Base-by-base conservation (phyloP, 179 eudicot species). In the Nepenthes alata region DNA sequence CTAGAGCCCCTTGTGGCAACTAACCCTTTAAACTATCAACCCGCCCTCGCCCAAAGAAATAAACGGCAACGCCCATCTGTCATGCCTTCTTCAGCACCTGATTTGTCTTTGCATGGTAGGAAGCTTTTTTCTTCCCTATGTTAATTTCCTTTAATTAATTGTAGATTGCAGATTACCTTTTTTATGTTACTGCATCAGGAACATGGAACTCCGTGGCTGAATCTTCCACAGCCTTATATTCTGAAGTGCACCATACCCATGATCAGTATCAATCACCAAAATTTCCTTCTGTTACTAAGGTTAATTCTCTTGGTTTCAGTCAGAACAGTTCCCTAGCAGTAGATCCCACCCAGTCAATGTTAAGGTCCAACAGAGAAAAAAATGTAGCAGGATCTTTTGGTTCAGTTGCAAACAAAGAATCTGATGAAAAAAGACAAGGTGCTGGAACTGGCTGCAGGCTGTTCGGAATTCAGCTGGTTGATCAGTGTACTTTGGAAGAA, bases 381-480 rank as follows among this genome's bases (percentile, higher is more conserved):
- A 56, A 80, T 44, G 67, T 68, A 64, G 67, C 83, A 35, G 85
- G 79, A 41, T 76, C 96, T n/a, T 56, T 79, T 62, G 71, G 66
- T 51, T 72, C 88, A 14, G 71, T 68, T 61, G 64, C 57, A 35
- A 78, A 64, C 68, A 81, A 67, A 71, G 85, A 75, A 70, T 44
- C 73, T 36, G 72, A 67, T 65, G 95, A 80, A 61, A 91, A 79
- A 71, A 77, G 85, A 63, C 88, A 69, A 64, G 74, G 65, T 45
- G 50, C 65, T 62, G 77, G 70, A 47, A 70, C 66, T 64, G 88
- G 94, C 65, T 91, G 77, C 79, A 76, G 91, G 76, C 78, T 91
- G 49, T 91, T 91, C 72, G 97, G 97, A 50, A 76, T 86, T 64
- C 80, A 91, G 72, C 81, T 91, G 57, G 54, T 80, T 70, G 84